Evolutionary conservation across 257 asterid species (phyloP).

Genomic region (Solanum etuberosum): DNA sequence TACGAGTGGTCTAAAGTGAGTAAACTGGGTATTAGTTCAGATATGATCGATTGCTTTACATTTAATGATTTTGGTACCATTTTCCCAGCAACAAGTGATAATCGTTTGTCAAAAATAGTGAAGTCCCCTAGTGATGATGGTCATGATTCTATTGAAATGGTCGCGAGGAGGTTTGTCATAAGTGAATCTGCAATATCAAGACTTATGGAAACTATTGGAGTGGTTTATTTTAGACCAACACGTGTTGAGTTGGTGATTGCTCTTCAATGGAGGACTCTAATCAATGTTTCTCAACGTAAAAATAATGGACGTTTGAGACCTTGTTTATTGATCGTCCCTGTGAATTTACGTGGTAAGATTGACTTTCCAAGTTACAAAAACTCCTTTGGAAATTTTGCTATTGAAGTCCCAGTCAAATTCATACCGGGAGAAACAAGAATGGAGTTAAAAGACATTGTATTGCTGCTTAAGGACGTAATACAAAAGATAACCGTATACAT

Average conservation of each 20-base stretch:
- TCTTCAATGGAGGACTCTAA: background rate
- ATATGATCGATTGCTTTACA: background rate
- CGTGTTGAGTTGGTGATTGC: background rate
- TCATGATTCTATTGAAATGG: background rate
- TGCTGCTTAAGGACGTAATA: background rate
- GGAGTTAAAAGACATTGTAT: background rate
- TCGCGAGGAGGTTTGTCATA: background rate
- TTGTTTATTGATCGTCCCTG: background rate
- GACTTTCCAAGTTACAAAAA: no score
- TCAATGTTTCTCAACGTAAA: background rate
- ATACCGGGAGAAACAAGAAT: no score
- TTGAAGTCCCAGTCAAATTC: no score
- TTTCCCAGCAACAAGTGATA: background rate
- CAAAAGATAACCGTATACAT: background rate
- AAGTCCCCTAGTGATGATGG: background rate
- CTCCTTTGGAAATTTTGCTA: no score
- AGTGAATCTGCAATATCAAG: background rate
- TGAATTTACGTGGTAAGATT: no score
- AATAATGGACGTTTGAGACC: background rate
- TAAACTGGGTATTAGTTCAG: background rate
- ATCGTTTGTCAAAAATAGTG: background rate
- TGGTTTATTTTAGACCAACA: background rate
- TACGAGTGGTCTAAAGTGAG: background rate
- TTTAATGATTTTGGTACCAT: background rate
- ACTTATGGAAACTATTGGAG: background rate